phyloP scores from a whole-genome alignment of 495 filamentous ascomycete species.

The Lentithecium fluviatile region DNA sequence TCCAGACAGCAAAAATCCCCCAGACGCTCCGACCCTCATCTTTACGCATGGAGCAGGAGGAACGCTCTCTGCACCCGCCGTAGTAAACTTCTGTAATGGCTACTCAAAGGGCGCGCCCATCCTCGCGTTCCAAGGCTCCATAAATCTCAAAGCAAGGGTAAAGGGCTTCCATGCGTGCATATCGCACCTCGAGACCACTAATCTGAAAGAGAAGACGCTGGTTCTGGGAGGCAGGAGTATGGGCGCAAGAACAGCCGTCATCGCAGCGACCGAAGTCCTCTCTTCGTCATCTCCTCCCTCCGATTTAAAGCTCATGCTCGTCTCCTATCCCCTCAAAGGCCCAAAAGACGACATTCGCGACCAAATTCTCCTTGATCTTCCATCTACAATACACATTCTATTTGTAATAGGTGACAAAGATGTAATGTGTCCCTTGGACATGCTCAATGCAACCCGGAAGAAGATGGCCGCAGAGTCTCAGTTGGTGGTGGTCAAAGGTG shows the following conservation, averaged over 20 bases:
- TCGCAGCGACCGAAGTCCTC: conserved; percentile 36
- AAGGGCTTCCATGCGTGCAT: conserved; percentile 39
- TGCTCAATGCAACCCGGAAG: conserved; percentile 36
- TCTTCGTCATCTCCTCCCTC: neutral
- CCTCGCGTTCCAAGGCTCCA: conserved; percentile 43
- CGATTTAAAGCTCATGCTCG: conserved; percentile 38
- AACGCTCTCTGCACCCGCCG: conserved; percentile 38
- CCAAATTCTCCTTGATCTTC: conserved; percentile 40
- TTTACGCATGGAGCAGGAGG: conserved; percentile 49
- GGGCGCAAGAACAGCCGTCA: conserved; percentile 46
- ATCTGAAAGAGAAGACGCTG: neutral
- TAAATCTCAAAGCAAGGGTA: conserved; percentile 42
- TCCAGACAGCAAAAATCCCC: neutral
- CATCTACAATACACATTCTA: conserved; percentile 33
- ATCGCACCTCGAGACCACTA: neutral
- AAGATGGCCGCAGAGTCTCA: conserved; percentile 42
- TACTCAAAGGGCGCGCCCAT: conserved; percentile 33
- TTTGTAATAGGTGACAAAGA: conserved; percentile 44
- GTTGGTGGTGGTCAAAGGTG: conserved; percentile 40
- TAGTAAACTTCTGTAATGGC: conserved; percentile 40
- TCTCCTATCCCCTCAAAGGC: conserved; percentile 43
- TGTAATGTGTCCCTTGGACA: conserved; percentile 41
- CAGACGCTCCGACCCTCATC: conserved; percentile 31
- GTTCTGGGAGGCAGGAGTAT: conserved; percentile 45
- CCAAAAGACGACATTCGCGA: conserved; percentile 40